Evolutionary conservation across 352 stramenopile genomes (phyloP).

Genomic region (Globisporangium mamillatum): DNA sequence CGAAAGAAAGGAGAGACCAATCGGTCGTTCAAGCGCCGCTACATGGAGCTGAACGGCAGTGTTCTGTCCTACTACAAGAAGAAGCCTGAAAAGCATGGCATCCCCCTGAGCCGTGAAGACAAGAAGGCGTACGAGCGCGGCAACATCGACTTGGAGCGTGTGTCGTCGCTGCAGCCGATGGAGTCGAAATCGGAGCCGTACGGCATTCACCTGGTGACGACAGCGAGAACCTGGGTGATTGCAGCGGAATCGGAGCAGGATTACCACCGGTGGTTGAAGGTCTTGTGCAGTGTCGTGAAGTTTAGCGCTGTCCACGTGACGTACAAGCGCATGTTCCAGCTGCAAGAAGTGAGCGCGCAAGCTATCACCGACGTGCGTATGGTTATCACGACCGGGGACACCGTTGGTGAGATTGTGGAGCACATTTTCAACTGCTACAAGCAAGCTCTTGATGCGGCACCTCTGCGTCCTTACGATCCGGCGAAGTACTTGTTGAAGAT

Average conservation of each 20-base stretch:
- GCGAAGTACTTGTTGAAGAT: slow-evolving; percentile 85
- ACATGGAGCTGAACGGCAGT: slow-evolving; percentile 80
- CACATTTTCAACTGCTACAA: slow-evolving; percentile 90
- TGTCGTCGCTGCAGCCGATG: slow-evolving; percentile 79
- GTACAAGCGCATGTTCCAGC: slow-evolving; percentile 81
- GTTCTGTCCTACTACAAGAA: slow-evolving; percentile 85
- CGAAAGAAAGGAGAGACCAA: slow-evolving; percentile 85
- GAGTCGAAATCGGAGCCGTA: slow-evolving; percentile 62
- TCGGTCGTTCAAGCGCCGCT: slow-evolving; percentile 76
- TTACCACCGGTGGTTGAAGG: slow-evolving; percentile 81
- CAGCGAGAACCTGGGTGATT: slow-evolving; percentile 73
- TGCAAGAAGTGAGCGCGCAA: slow-evolving; percentile 82
- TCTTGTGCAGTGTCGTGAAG: slow-evolving; percentile 73
- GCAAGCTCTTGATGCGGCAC: slow-evolving; percentile 67
- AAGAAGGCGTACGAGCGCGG: slow-evolving; percentile 74
- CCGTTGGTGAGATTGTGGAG: slow-evolving; percentile 85
- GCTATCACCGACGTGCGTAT: slow-evolving; percentile 85
- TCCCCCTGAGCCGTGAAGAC: slow-evolving; percentile 63
- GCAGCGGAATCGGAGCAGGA: slow-evolving; percentile 68
- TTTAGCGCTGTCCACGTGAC: slow-evolving; percentile 77
- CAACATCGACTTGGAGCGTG: slow-evolving; percentile 73
- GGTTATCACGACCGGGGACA: slow-evolving; percentile 79
- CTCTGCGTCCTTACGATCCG: slow-evolving; percentile 73
- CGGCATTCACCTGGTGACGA: slow-evolving; percentile 78
- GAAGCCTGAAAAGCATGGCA: slow-evolving; percentile 77